A percentile compares a stretch with the other conserved stretches of the same genome.
phyloP scores from a whole-genome alignment of 176 grass and related monocot species.

The Typha latifolia region DNA sequence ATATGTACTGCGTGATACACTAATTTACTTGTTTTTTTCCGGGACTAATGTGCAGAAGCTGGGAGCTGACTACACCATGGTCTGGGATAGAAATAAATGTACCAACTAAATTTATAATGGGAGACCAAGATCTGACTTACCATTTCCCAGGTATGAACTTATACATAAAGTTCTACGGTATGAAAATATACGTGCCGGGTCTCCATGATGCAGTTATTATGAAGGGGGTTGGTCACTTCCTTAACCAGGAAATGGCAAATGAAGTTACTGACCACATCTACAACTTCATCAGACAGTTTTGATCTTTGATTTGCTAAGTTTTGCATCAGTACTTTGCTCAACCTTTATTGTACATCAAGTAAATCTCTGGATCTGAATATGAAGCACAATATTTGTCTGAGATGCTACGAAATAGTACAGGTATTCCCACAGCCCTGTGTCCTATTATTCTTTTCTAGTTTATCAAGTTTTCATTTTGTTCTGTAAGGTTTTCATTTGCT shows the following conservation, averaged over 20 bases:
- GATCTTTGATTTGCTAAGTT: conserved; percentile 5
- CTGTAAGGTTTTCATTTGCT: no score
- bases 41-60: conserved; percentile 28
- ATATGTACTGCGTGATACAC: neutral
- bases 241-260: conserved; percentile 21
- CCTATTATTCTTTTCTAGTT: no score
- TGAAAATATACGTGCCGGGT: neutral
- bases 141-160: conserved; percentile 31
- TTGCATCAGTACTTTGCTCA: conserved; percentile 25
- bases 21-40: neutral
- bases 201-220: conserved; percentile 12
- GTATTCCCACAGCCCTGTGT: no score
- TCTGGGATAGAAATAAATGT: conserved; percentile 43
- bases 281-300: conserved; percentile 16
- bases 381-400: no score
- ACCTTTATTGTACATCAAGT: neutral
- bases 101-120: conserved; percentile 48
- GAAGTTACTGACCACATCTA: conserved; percentile 22
- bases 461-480: no score
- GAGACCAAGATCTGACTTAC: conserved; percentile 51
- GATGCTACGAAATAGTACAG: no score
- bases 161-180: neutral
- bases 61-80: conserved; percentile 54
- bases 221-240: conserved; percentile 18
- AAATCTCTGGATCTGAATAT: no score